Evolutionary conservation across 2,329 filamentous ascomycete genomes (phyloP), one percentile per base, ranked within the genome.

Genomic region (Penicillium sp.): DNA sequence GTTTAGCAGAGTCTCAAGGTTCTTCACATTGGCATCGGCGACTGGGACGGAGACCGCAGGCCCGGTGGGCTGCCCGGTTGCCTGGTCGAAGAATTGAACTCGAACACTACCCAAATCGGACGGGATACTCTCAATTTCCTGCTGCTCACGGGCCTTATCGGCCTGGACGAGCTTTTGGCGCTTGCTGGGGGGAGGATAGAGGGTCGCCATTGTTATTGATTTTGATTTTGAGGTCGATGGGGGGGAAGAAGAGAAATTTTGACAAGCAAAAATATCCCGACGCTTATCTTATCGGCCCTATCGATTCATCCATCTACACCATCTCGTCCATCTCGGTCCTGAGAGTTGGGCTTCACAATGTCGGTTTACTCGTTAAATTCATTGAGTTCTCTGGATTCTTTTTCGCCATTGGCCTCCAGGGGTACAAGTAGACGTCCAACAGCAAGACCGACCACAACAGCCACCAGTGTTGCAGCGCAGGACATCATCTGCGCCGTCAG

Each of bases 81-180:
- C 89, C 83, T 89, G 86, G 73, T 97, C 92, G 69, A 91, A 82
- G 75, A 97, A 97, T 63, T 93, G 89, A 46, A 95, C 87, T 73
- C 90, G 88, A 70, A 95, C 85, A 58, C 86, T 91, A 62, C 91
- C 92, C 47, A 85, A 78, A 62, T 89, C 82, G 34, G 85, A 84
- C 0, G 88, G 83, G 48, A 89, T 82, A 22, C 74, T 73, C 49
- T 86, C 79, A 50, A 93, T 82, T 77, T 92, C 87, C 70, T 94
- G 88, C 69, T 96, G 91, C 45, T 85, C 78, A 62, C 86, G 82
- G 8, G 89, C 84, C 67, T 85, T 85, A 65, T 90, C 89, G 39
- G 88, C 81, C 22, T 83, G 82, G 65, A 90, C 90, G 48, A 88
- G 85, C 74, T 87, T 89, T 71, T 96, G 92, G 60, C 92, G 85